Conservation (phyloP, 345 rosid genomes). For the Angophora floribunda region DNA sequence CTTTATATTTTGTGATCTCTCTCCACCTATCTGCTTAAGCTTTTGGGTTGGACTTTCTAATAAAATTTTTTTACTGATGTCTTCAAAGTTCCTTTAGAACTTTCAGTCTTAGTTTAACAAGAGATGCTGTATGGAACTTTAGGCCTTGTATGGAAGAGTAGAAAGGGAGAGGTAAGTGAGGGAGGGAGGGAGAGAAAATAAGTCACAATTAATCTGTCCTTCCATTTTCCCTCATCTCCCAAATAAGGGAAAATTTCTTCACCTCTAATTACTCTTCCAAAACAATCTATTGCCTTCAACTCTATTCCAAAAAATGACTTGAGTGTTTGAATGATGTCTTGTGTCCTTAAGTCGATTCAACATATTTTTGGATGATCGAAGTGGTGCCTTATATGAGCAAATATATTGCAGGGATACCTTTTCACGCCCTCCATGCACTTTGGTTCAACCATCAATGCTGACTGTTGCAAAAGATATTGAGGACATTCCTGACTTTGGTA, state of each 20-base stretch:
- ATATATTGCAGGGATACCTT: conserved; percentile 77
- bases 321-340: background rate
- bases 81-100: background rate
- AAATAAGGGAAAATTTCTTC: background rate
- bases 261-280: background rate
- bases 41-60: no score
- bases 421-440: conserved; percentile 77
- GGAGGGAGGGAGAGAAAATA: background rate
- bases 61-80: background rate
- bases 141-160: background rate
- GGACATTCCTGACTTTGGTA: conserved; percentile 81
- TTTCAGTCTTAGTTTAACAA: background rate
- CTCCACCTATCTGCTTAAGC: no score
- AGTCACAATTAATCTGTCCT: background rate
- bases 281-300: background rate
- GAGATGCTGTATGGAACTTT: background rate
- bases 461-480: conserved; percentile 30
- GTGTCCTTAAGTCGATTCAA: background rate
- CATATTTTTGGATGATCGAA: background rate
- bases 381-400: background rate
- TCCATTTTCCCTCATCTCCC: background rate
- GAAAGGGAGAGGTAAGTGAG: background rate
- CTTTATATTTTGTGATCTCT: no score
- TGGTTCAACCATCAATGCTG: conserved; percentile 86
- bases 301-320: background rate